Evolutionary conservation across 345 rosid species (phyloP).

Genomic region (Gossypioides kirkii): DNA sequence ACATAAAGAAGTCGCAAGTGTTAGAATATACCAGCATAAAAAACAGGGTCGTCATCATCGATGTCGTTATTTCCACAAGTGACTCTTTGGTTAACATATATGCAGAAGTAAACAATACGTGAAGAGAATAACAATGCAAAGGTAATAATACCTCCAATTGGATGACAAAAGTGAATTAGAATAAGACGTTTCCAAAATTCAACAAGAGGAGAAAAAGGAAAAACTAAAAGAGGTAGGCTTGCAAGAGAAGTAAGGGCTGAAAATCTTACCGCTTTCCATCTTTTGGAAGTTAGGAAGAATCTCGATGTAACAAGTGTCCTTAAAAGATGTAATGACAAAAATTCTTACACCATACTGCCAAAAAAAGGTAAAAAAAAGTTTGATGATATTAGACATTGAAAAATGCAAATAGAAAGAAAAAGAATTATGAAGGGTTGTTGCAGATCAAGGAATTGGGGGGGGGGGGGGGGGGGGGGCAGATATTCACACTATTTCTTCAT

Average conservation of each 20-base stretch:
- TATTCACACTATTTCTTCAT: background rate
- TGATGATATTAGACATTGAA: background rate
- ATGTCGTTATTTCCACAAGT: background rate
- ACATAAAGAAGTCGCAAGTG: background rate
- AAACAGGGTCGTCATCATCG: background rate
- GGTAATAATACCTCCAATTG: background rate
- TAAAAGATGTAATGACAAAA: constrained; percentile 77
- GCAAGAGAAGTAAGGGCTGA: constrained; percentile 3
- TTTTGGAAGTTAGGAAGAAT: constrained; percentile 68
- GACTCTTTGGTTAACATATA: background rate
- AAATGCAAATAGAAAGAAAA: background rate
- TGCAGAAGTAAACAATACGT: no score
- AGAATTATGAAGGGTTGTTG: background rate
- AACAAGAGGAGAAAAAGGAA: background rate
- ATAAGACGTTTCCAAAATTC: background rate
- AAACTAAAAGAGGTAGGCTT: background rate
- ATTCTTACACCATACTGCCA: constrained; percentile 72
- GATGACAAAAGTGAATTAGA: background rate
- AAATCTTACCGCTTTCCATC: constrained; percentile 53
- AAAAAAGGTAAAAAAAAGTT: constrained; percentile 1
- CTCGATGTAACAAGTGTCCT: constrained; percentile 86
- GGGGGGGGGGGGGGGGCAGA: background rate
- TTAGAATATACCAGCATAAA: background rate
- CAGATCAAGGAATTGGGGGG: background rate
- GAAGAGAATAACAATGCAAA: no score